Percentiles rank a stretch among this genome's conserved stretches.
Conservation (phyloP, 345 rosid genomes). For the Bretschneidera sinensis region DNA sequence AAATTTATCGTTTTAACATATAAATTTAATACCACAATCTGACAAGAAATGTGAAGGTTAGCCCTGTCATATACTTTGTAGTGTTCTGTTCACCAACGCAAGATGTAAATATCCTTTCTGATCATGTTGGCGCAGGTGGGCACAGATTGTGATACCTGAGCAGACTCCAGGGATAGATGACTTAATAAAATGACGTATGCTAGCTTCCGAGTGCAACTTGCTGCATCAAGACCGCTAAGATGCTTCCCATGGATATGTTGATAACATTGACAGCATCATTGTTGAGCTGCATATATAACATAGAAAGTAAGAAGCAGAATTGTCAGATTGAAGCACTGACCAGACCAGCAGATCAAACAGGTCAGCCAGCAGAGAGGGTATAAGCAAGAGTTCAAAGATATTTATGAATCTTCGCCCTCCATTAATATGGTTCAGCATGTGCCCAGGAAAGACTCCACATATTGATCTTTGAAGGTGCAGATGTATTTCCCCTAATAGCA, state of each 20-base stretch:
- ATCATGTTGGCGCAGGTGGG: no score
- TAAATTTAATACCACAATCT: no score
- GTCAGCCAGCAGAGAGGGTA: not conserved
- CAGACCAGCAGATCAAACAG: no score
- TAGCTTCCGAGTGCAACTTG: constrained; percentile 44
- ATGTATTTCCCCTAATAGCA: not conserved
- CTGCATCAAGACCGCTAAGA: constrained; percentile 73
- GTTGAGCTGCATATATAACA: constrained; percentile 63
- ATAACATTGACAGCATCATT: constrained; percentile 87
- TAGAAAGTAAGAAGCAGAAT: constrained; percentile 4
- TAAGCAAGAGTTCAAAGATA: not conserved
- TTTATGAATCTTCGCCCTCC: no score
- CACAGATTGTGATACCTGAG: constrained; percentile 17
- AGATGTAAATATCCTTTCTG: no score
- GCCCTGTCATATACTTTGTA: no score
- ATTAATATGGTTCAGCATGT: no score
- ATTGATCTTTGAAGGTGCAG: no score
- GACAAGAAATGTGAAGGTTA: no score
- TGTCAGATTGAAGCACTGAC: not conserved
- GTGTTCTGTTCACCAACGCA: no score
- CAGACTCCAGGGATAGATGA: not conserved
- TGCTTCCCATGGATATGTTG: constrained; percentile 85
- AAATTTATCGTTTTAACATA: no score
- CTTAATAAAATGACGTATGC: constrained; percentile 8
- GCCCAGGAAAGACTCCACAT: no score